Evolutionary conservation across 2,329 filamentous ascomycete genomes (phyloP).

Genomic region (Blumeria graminis): DNA sequence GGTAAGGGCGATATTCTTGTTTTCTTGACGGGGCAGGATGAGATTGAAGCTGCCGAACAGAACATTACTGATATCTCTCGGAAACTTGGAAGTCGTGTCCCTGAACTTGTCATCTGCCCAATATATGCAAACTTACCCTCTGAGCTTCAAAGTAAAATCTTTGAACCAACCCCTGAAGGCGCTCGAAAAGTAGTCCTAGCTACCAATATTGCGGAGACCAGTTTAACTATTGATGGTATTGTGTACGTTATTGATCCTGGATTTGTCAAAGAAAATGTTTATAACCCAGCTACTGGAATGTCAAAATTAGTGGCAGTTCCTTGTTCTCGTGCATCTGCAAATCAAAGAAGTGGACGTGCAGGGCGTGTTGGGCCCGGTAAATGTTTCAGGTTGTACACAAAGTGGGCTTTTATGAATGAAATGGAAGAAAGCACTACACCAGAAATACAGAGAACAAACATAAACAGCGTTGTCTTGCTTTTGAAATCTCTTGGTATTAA

Average conservation of each 20-base stretch:
- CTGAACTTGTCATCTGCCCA: constrained; percentile 72
- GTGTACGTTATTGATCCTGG: constrained; percentile 91
- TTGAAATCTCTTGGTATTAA: constrained; percentile 82
- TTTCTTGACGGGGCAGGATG: constrained; percentile 87
- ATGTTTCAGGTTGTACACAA: constrained; percentile 82
- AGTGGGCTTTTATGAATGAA: constrained; percentile 84
- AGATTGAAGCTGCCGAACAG: constrained; percentile 73
- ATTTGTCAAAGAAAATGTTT: constrained; percentile 87
- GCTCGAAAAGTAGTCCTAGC: constrained; percentile 80
- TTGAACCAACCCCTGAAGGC: constrained; percentile 69
- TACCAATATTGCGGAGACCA: constrained; percentile 94
- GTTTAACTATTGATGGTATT: constrained; percentile 85
- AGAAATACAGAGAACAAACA: constrained; percentile 76
- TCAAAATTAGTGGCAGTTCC: constrained; percentile 77
- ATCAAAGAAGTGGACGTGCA: constrained; percentile 78
- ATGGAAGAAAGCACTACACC: constrained; percentile 80
- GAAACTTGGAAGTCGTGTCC: constrained; percentile 64
- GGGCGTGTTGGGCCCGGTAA: constrained; percentile 82
- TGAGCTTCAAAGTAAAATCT: constrained; percentile 79
- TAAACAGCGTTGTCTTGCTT: constrained; percentile 62
- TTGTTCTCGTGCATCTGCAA: constrained; percentile 74
- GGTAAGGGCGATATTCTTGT: constrained; percentile 74
- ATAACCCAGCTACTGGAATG: constrained; percentile 80
- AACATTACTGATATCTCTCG: constrained; percentile 66
- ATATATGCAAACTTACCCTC: constrained; percentile 88